Percentiles rank a stretch among this genome's conserved stretches.
phyloP scores from a whole-genome alignment of 768 basidiomycete species.

The Paxillus rubicundulus region DNA sequence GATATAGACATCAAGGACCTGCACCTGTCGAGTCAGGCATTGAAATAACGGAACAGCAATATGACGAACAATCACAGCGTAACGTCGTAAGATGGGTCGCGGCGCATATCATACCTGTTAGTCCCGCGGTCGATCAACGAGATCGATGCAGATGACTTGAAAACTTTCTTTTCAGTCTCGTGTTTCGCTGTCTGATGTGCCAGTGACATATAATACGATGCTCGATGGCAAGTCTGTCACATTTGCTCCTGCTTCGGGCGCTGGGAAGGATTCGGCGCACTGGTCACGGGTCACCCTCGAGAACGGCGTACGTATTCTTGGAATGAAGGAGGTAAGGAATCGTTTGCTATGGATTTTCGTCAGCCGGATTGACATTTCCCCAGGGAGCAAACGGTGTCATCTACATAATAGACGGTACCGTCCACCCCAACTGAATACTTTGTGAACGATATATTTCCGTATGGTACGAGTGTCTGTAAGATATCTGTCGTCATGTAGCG shows the following conservation, averaged over 20 bases:
- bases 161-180: slow-evolving; percentile 34
- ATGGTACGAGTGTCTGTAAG: background rate
- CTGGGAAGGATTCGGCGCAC: slow-evolving; percentile 39
- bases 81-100: slow-evolving; percentile 82
- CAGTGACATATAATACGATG: slow-evolving; percentile 54
- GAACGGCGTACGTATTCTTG: slow-evolving; percentile 52
- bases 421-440: slow-evolving; percentile 20
- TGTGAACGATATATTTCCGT: background rate
- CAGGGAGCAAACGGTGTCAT: slow-evolving; percentile 45
- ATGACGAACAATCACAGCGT: slow-evolving; percentile 52
- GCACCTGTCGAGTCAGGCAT: slow-evolving; percentile 40
- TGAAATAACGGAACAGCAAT: slow-evolving; percentile 65
- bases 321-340: slow-evolving; percentile 56
- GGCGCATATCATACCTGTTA: slow-evolving; percentile 80
- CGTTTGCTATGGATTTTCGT: background rate
- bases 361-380: background rate
- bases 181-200: slow-evolving; percentile 39
- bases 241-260: slow-evolving; percentile 41
- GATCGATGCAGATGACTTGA: background rate
- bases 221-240: slow-evolving; percentile 56
- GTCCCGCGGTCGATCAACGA: slow-evolving; percentile 11
- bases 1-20: slow-evolving; percentile 59
- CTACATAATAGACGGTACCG: slow-evolving; percentile 42
- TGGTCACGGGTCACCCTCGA: slow-evolving; percentile 64
- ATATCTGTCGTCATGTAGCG: background rate